phyloP scores from a whole-genome alignment of 495 filamentous ascomycete species.

The Hypoxylon trugodes region DNA sequence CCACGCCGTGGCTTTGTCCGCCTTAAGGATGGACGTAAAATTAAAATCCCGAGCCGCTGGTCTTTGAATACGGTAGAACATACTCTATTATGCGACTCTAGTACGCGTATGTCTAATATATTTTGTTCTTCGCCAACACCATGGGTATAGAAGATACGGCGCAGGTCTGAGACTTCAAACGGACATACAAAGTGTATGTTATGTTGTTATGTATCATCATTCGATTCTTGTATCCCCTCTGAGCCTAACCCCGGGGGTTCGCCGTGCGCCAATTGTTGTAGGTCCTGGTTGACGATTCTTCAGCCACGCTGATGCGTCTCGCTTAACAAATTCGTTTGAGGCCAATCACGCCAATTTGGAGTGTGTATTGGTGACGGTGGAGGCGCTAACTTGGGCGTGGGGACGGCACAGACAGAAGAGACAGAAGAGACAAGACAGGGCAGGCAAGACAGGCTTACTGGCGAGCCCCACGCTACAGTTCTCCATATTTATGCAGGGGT shows the following conservation, averaged over 20 bases:
- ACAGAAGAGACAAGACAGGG: too few species aligned
- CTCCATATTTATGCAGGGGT: slow-evolving; percentile 1
- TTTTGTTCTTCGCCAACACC: slow-evolving; percentile 10
- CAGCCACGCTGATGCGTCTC: slow-evolving; percentile 18
- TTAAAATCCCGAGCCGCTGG: neutral
- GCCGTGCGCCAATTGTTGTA: slow-evolving; percentile 23
- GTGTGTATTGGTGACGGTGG: slow-evolving; percentile 26
- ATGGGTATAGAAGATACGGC: neutral
- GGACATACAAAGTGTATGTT: neutral
- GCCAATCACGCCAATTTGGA: slow-evolving; percentile 22
- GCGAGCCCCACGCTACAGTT: slow-evolving; percentile 8
- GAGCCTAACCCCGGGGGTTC: slow-evolving; percentile 18
- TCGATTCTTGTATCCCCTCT: neutral
- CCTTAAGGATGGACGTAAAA: neutral
- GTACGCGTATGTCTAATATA: neutral
- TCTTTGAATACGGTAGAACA: neutral
- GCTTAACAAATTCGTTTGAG: slow-evolving; percentile 27
- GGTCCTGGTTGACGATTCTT: slow-evolving; percentile 11
- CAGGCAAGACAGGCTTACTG: too few species aligned
- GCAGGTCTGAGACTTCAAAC: neutral
- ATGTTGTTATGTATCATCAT: neutral
- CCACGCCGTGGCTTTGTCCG: slow-evolving; percentile 1
- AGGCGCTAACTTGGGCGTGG: slow-evolving; percentile 30
- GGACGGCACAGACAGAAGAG: slow-evolving; percentile 28
- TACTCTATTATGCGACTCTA: neutral